A percentile compares a stretch with the other conserved stretches of the same genome.
Evolutionary conservation across 2,329 filamentous ascomycete genomes (phyloP).

Genomic region (Penicillium brasilianum): DNA sequence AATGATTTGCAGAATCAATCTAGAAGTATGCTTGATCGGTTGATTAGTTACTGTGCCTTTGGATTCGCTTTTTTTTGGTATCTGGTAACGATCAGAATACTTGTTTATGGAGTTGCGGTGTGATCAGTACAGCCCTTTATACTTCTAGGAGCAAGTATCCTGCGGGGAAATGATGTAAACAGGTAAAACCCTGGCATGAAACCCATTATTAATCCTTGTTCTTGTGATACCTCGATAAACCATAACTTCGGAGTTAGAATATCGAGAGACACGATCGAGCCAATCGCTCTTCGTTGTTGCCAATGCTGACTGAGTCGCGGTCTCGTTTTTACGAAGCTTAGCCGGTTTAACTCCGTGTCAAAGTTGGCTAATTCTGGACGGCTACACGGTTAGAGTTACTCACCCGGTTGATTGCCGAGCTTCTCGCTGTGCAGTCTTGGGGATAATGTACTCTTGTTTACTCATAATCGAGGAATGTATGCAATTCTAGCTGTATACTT

Average conservation of each 20-base stretch:
- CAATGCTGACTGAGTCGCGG: background rate
- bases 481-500: background rate
- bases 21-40: background rate
- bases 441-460: background rate
- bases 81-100: background rate
- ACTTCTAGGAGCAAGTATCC: background rate
- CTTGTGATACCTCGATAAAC: slow-evolving; percentile 1
- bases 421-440: background rate
- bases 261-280: background rate
- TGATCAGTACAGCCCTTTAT: slow-evolving; percentile 3
- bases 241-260: slow-evolving; percentile 12
- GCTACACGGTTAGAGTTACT: background rate
- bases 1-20: background rate
- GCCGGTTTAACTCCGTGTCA: slow-evolving; percentile 2
- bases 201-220: slow-evolving; percentile 15
- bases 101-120: background rate
- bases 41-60: background rate
- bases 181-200: background rate
- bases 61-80: background rate
- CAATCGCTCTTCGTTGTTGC: background rate
- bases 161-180: slow-evolving; percentile 21
- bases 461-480: background rate
- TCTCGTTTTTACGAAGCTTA: slow-evolving; percentile 5
- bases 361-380: background rate
- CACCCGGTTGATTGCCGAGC: background rate